phyloP scores from a whole-genome alignment of 2,329 filamentous ascomycete genomes.

The Stemphylium lycopersici region DNA sequence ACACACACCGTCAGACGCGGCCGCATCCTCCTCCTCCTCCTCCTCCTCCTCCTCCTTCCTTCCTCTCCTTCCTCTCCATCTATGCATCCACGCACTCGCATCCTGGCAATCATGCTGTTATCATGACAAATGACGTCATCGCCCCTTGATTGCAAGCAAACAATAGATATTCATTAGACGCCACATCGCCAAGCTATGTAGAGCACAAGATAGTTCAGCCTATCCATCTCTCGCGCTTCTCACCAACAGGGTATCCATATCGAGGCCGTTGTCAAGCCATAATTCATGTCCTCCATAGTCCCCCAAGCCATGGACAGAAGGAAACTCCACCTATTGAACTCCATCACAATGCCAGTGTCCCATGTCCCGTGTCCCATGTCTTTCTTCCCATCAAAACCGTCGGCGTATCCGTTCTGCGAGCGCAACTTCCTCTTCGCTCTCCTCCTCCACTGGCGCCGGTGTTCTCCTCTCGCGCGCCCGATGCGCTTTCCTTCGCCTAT shows the following conservation, averaged over 20 bases:
- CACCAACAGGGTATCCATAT: constrained; percentile 34
- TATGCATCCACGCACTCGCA: background rate
- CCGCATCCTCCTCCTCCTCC: background rate
- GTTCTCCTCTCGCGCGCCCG: constrained; percentile 71
- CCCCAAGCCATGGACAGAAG: constrained; percentile 5
- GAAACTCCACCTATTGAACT: constrained; percentile 10
- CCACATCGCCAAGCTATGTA: constrained; percentile 2
- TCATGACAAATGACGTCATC: constrained; percentile 7
- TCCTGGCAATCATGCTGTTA: background rate
- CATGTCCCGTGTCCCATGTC: background rate
- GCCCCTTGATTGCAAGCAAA: constrained; percentile 1
- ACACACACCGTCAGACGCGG: background rate
- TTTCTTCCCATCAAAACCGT: constrained; percentile 24
- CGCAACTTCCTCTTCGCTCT: constrained; percentile 39
- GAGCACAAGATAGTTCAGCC: constrained; percentile 1
- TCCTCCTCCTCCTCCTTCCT: too few species aligned
- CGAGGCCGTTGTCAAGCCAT: constrained; percentile 29
- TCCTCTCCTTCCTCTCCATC: too few species aligned
- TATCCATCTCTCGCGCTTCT: constrained; percentile 8
- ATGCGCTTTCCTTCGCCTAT: constrained; percentile 70
- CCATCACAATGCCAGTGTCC: constrained; percentile 11
- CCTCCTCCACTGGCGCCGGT: constrained; percentile 71
- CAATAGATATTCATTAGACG: constrained; percentile 3
- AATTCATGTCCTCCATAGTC: constrained; percentile 19
- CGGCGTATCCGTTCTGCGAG: constrained; percentile 38